Percentiles rank a stretch among this genome's conserved stretches.
Conservation (phyloP, 2,329 filamentous ascomycete genomes). For the Venturia nashicola region DNA sequence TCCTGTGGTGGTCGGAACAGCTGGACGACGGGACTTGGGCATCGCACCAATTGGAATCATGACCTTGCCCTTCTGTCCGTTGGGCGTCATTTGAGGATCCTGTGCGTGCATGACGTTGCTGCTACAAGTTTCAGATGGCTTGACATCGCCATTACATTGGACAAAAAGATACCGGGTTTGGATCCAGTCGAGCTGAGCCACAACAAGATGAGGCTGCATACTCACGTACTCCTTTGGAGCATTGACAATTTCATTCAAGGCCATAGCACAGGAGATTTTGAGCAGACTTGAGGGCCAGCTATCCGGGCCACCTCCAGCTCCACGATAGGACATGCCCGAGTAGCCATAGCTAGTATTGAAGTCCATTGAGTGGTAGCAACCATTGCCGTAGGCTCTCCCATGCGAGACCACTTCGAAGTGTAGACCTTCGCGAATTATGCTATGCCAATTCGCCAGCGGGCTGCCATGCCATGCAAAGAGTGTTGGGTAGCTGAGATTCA, state of each 20-base stretch:
- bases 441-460: conserved; percentile 68
- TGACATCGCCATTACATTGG: conserved; percentile 15
- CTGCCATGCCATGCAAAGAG: conserved; percentile 86
- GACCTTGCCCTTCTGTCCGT: conserved; percentile 28
- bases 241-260: conserved; percentile 80
- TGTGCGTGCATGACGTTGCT: conserved; percentile 19
- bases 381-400: conserved; percentile 64
- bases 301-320: not conserved
- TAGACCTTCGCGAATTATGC: conserved; percentile 71
- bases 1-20: conserved; percentile 16
- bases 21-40: conserved; percentile 30
- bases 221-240: conserved; percentile 48
- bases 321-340: conserved; percentile 13
- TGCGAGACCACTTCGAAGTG: conserved; percentile 52
- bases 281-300: conserved; percentile 58
- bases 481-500: conserved; percentile 45
- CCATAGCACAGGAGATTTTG: conserved; percentile 46
- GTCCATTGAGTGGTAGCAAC: conserved; percentile 64
- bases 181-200: conserved; percentile 71
- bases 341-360: conserved; percentile 47
- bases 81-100: conserved; percentile 28
- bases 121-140: not conserved
- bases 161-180: conserved; percentile 79
- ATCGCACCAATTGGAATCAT: conserved; percentile 41
- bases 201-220: conserved; percentile 52